Percentiles rank a stretch among this genome's conserved stretches.
These are phyloP conservation scores for Boletus reticulatus DNA, from an alignment of 768 basidiomycete genomes.

Conservation along the genomic window DNA sequence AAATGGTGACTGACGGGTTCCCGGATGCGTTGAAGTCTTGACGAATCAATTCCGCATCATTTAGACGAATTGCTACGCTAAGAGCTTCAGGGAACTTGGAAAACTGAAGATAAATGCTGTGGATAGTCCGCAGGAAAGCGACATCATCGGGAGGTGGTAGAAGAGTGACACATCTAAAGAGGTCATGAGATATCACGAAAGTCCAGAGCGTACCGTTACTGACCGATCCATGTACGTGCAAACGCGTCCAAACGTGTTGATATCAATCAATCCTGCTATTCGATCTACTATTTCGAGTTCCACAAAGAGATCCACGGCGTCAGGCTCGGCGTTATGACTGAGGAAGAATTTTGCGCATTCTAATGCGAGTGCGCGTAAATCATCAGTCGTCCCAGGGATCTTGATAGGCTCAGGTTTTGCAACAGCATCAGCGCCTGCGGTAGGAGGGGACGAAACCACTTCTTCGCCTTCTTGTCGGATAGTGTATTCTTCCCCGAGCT, in stretches of 20 bases:
- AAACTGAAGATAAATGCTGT: constrained; percentile 84
- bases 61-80: constrained; percentile 78
- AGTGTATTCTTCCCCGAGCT: constrained; percentile 91
- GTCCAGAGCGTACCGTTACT: constrained; percentile 22
- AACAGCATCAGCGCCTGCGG: constrained; percentile 28
- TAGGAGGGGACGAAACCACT: constrained; percentile 18
- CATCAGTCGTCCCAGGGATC: constrained; percentile 58
- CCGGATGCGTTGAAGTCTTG: constrained; percentile 88
- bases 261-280: constrained; percentile 76
- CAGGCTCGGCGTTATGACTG: constrained; percentile 94
- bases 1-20: constrained; percentile 63
- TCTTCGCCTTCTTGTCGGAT: constrained; percentile 59
- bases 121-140: constrained; percentile 84
- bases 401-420: constrained; percentile 33
- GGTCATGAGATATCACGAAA: constrained; percentile 1
- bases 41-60: constrained; percentile 74
- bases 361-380: constrained; percentile 72
- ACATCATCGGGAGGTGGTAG: constrained; percentile 92
- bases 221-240: constrained; percentile 96
- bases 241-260: constrained; percentile 84
- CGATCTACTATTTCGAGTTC: constrained; percentile 88
- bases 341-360: constrained; percentile 89
- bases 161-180: constrained; percentile 74
- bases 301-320: constrained; percentile 93
- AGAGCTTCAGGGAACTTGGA: constrained; percentile 91